Conservation (phyloP, 345 rosid genomes). For the Geranium brycei region DNA sequence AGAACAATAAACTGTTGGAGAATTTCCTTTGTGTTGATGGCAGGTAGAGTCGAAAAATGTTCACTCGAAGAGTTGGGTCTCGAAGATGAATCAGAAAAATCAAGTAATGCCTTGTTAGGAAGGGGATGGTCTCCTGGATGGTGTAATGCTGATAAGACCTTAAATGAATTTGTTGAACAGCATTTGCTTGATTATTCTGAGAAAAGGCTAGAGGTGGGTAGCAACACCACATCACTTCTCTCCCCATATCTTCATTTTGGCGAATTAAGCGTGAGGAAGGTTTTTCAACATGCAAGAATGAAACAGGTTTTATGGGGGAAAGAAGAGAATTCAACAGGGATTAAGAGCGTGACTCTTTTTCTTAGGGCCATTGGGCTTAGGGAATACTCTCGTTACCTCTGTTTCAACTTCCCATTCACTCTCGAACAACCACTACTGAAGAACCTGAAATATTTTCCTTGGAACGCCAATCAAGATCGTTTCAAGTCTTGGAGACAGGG, state of each 20-base stretch:
- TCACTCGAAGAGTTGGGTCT: constrained; percentile 63
- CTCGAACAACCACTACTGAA: constrained; percentile 58
- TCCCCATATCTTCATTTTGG: constrained; percentile 94
- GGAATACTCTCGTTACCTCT: constrained; percentile 86
- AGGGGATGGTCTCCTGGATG: constrained; percentile 96
- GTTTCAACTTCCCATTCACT: constrained; percentile 89
- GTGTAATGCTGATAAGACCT: constrained; percentile 64
- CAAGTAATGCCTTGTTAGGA: constrained; percentile 74
- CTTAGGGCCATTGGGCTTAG: constrained; percentile 74
- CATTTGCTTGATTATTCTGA: constrained; percentile 46
- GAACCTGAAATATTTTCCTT: constrained; percentile 66
- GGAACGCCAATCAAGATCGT: constrained; percentile 41
- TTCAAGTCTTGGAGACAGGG: constrained; percentile 97
- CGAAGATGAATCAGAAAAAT: constrained; percentile 68
- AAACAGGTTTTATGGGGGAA: constrained; percentile 66
- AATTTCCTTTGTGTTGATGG: neutral
- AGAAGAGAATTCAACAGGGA: constrained; percentile 49
- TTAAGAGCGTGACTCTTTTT: constrained; percentile 46
- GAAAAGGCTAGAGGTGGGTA: constrained; percentile 47
- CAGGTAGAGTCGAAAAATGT: constrained; percentile 45
- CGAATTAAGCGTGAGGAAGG: constrained; percentile 76
- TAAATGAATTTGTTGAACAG: constrained; percentile 52
- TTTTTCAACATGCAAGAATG: constrained; percentile 51
- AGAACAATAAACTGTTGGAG: neutral
- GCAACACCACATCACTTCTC: constrained; percentile 55